Base-by-base conservation (phyloP, 2,329 filamentous ascomycete species). In the Juglanconis sp. region DNA sequence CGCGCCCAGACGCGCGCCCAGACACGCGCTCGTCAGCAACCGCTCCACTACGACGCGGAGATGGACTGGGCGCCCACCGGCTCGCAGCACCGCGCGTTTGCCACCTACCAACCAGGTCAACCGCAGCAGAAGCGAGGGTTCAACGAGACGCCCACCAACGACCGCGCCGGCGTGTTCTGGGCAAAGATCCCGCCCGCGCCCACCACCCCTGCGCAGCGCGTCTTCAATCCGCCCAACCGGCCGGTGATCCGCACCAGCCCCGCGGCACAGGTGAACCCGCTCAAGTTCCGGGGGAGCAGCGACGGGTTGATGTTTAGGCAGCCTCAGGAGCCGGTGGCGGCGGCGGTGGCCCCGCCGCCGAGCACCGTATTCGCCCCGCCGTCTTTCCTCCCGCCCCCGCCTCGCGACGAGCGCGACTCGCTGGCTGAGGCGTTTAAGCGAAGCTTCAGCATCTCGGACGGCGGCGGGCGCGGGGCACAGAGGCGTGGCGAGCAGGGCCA, bases 41-140 rank as follows among this genome's bases (percentile, higher is more conserved):
- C 44, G 6, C 56, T 68, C 1, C 73, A 76, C 8, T 76, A 81
- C 59, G 76, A 76, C 1, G 83, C 88, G 44, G 81, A 82, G 58
- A 92, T 93, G 90, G 90, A 92, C 68, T 91, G 89, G 86, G 83
- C 86, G 2, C 87, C 87, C 0, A 85, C 85, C 0, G 75, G 77
- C 58, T 80, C 81, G n/a, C 75, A 77, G 53, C 75, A 86, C 62
- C 81, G 82, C 56, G 83, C 82, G 8, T 86, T 87, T 68, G 79
- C 77, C 61, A 73, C 79, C 49, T 71, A 75, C 50, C 71, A 77
- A 40, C 66, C 76, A 15, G 71, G 76, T 47, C 72, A 71, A 55
- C 66, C 72, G 61, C 44, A 15, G 1, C 74, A 76, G 49, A 75
- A 77, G 48, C 67, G 76, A 7, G 69, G 74, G 1, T 84, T 84